Conservation (phyloP, 2,329 filamentous ascomycete genomes). For the Uncinocarpus reesii region DNA sequence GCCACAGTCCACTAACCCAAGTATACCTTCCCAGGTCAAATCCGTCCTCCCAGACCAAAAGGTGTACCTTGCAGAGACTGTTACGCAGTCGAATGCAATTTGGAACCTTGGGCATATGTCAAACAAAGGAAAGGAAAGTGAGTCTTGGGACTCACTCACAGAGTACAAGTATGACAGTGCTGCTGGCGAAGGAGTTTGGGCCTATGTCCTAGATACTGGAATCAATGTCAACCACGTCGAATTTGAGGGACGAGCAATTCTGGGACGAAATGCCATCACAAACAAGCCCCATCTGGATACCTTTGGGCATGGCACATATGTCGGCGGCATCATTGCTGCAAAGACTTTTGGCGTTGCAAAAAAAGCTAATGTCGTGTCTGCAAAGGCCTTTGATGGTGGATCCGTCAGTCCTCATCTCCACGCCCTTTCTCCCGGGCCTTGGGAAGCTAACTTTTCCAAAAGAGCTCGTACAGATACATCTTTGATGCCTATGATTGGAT, state of each 20-base stretch:
- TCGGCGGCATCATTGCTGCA: conserved; percentile 10
- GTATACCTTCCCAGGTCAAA: conserved; percentile 1
- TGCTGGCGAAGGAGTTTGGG: conserved; percentile 12
- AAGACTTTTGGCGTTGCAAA: conserved; percentile 14
- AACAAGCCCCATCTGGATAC: conserved; percentile 10
- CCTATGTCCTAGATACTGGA: conserved; percentile 14
- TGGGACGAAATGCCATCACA: conserved; percentile 10
- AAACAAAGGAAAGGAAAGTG: conserved; percentile 7
- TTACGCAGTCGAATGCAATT: conserved; percentile 3
- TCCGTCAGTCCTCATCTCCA: conserved; percentile 2
- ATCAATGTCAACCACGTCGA: conserved; percentile 12
- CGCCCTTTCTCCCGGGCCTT: background rate
- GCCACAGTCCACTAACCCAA: background rate
- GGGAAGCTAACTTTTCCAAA: background rate
- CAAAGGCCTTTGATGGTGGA: conserved; percentile 13
- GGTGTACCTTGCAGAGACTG: conserved; percentile 8
- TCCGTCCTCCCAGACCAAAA: conserved; percentile 9
- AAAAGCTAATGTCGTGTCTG: conserved; percentile 12
- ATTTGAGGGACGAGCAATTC: conserved; percentile 13
- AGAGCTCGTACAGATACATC: conserved; percentile 12
- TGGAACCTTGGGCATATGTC: conserved; percentile 13
- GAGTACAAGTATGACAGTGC: conserved; percentile 12
- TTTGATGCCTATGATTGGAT: conserved; percentile 15
- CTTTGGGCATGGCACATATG: conserved; percentile 13
- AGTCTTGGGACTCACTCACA: background rate